Evolutionary conservation across 306 rosid species (phyloP).

Genomic region (Prunus armeniaca): DNA sequence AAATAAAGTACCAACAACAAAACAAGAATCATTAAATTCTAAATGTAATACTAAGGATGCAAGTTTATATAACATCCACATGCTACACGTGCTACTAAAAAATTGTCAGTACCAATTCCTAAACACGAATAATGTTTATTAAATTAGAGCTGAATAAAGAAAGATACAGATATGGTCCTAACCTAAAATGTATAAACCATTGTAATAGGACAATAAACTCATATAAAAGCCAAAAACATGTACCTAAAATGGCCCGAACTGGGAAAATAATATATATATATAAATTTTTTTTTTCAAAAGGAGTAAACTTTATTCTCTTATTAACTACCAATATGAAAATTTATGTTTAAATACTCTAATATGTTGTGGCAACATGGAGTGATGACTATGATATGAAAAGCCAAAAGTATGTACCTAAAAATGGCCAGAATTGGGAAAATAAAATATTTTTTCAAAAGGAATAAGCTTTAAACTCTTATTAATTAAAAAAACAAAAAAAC

Average conservation of each 20-base stretch:
- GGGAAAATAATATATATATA: no score
- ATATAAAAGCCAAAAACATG: neutral
- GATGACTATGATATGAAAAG: neutral
- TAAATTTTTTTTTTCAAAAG: no score
- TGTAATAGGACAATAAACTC: neutral
- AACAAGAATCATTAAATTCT: neutral
- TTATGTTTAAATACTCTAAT: no score
- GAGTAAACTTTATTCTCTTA: no score
- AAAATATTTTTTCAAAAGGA: neutral
- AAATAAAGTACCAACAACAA: neutral
- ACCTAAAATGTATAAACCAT: conserved; percentile 1
- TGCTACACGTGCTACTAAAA: neutral
- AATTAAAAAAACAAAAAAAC: neutral
- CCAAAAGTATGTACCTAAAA: neutral
- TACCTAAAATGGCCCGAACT: no score
- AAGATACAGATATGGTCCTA: neutral
- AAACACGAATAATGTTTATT: neutral
- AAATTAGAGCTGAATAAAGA: neutral
- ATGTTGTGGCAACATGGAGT: neutral
- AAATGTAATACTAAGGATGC: neutral
- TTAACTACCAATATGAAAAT: no score
- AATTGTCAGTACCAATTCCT: neutral
- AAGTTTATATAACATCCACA: conserved; percentile 4
- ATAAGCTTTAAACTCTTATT: neutral
- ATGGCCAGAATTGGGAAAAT: neutral